Percentiles rank a stretch among this genome's conserved stretches.
phyloP scores from a whole-genome alignment of 2,329 filamentous ascomycete species.

The Fusarium sp. region DNA sequence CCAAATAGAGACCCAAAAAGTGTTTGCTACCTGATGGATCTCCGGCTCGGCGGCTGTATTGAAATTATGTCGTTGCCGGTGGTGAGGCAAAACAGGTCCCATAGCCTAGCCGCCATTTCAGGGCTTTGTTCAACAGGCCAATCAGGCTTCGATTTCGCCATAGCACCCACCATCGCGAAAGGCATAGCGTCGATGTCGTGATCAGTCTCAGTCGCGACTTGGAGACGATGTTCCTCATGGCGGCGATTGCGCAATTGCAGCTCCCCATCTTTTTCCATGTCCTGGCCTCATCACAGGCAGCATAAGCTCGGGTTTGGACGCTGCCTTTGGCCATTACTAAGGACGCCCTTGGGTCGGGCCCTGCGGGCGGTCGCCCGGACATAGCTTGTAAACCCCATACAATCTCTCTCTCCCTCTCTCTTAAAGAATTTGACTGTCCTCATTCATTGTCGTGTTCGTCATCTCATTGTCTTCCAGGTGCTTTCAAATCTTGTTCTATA shows the following conservation, averaged over 20 bases:
- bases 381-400: slow-evolving; percentile 48
- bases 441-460: slow-evolving; percentile 39
- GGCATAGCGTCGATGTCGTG: slow-evolving; percentile 69
- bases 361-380: slow-evolving; percentile 51
- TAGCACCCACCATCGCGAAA: slow-evolving; percentile 60
- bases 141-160: slow-evolving; percentile 52
- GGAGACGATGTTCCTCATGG: slow-evolving; percentile 50
- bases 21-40: slow-evolving; percentile 39
- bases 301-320: slow-evolving; percentile 41
- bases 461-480: slow-evolving; percentile 42
- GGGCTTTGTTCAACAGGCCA: slow-evolving; percentile 50
- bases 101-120: slow-evolving; percentile 46
- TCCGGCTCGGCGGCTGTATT: slow-evolving; percentile 50
- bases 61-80: slow-evolving; percentile 40
- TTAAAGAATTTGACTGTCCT: slow-evolving; percentile 50
- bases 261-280: slow-evolving; percentile 48
- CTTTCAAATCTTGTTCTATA: slow-evolving; percentile 39
- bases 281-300: slow-evolving; percentile 44
- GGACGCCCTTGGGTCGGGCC: slow-evolving; percentile 39
- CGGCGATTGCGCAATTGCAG: slow-evolving; percentile 57
- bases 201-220: slow-evolving; percentile 58
- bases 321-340: slow-evolving; percentile 50
- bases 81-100: slow-evolving; percentile 46
- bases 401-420: slow-evolving; percentile 36
- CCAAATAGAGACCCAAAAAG: slow-evolving; percentile 21